Evolutionary conservation across 345 rosid species (phyloP).

Genomic region (Linum lewisii): DNA sequence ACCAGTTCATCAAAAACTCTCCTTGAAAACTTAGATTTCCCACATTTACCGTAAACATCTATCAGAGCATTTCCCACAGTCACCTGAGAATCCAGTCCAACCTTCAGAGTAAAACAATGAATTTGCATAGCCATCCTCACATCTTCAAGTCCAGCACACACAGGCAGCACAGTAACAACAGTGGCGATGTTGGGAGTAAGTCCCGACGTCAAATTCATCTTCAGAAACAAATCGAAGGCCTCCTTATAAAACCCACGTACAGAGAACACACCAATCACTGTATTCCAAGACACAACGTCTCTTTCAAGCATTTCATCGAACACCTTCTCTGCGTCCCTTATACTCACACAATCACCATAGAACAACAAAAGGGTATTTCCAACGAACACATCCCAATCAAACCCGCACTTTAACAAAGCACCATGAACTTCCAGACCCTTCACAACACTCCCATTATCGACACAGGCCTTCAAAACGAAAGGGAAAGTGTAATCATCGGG

Average conservation of each 20-base stretch:
- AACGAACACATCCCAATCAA: slow-evolving; percentile 26
- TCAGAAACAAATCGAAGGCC: slow-evolving; percentile 22
- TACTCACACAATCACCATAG: slow-evolving; percentile 22
- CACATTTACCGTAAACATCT: slow-evolving; percentile 45
- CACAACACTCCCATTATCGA: slow-evolving; percentile 23
- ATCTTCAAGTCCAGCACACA: slow-evolving; percentile 28
- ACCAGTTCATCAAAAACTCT: slow-evolving; percentile 30
- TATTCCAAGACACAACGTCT: slow-evolving; percentile 40
- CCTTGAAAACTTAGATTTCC: slow-evolving; percentile 20
- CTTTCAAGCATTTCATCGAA: slow-evolving; percentile 45
- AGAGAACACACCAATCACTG: slow-evolving; percentile 27
- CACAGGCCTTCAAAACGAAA: slow-evolving; percentile 34
- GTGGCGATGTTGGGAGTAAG: slow-evolving; percentile 30
- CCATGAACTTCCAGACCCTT: slow-evolving; percentile 62
- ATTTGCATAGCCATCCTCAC: slow-evolving; percentile 22
- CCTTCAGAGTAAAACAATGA: slow-evolving; percentile 32
- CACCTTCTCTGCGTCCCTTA: slow-evolving; percentile 19
- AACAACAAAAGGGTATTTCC: slow-evolving; percentile 35
- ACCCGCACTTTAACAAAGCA: slow-evolving; percentile 38
- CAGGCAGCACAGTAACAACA: slow-evolving; percentile 33
- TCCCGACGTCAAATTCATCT: slow-evolving; percentile 24
- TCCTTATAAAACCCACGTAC: slow-evolving; percentile 20
- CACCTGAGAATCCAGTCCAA: slow-evolving; percentile 30
- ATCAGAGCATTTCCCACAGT: slow-evolving; percentile 35
- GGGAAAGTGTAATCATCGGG: slow-evolving; percentile 47